Evolutionary conservation across 257 asterid genomes (phyloP), one percentile per base, ranked within the genome.

Genomic region (Rauvolfia tetraphylla): DNA sequence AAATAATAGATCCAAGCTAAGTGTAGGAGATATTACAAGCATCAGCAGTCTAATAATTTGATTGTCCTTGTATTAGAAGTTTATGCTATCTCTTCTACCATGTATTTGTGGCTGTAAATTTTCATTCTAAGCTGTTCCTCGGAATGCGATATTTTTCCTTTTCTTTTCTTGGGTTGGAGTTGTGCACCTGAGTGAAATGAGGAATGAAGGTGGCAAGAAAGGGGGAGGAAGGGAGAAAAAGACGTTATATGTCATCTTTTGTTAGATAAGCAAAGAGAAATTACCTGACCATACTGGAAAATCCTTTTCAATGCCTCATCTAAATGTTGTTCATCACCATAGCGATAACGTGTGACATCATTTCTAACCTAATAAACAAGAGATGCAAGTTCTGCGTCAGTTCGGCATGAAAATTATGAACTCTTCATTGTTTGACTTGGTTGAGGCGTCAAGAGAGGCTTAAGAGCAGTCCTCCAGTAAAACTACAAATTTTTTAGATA

Each of bases 311-410:
- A 79, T 72, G 99, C 98, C 85, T 95, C 99, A 1, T 95, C 99
- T 74, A 93, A 84, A 89, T 93, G 99, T 61, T 95, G 99, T 81
- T 95, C 99, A 54, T 95, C 99, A 66, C 99, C 99, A 73, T 93
- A 95, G 71, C 98, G 97, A 65, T 91, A 95, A 78, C 99, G 89
- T 65, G 86, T 95, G 68, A 95, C 99, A 85, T 95, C 99, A 80
- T 67, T 91, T 81, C 97, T 95, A 78, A 95, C 99, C 99, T 95
- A 87, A 81, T 73, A 34, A 74, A 75, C 71, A 82, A 83, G 68
- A 73, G 58, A 83, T 48, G 78, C 65, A 29, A 53, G 53, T 63
- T 59, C 67, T 54, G 44, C 63, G 46, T 38, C 41, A 33, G 48
- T 57, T 14, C 11, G 10, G 61, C 66, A 72, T 22, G 76, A 34